Percentiles rank a stretch among this genome's conserved stretches.
phyloP scores from a whole-genome alignment of 116 monocot species.

The Phalaenopsis hybrid region DNA sequence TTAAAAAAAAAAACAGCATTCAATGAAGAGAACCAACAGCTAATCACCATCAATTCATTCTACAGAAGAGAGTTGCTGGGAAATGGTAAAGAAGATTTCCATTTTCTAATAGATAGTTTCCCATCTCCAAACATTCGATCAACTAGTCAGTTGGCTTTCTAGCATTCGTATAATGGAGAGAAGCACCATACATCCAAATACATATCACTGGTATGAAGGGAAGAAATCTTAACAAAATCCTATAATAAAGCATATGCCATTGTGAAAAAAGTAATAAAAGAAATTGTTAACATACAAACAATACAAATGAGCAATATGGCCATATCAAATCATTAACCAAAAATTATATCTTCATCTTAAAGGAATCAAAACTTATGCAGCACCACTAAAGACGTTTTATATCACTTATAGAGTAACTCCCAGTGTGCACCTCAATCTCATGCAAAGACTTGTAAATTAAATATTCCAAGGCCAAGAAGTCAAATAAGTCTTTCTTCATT shows the following conservation, averaged over 20 bases:
- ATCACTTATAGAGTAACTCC: neutral
- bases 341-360: neutral
- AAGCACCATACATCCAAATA: neutral
- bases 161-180: no score
- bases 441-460: neutral
- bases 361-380: neutral
- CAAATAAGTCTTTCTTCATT: neutral
- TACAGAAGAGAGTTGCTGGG: neutral
- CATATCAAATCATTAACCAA: neutral
- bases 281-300: neutral
- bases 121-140: neutral
- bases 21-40: neutral
- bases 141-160: neutral
- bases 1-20: neutral
- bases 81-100: neutral
- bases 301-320: neutral
- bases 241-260: neutral
- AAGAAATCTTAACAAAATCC: neutral
- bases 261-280: neutral
- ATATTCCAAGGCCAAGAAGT: neutral
- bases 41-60: neutral
- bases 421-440: neutral
- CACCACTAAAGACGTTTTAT: neutral
- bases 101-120: neutral
- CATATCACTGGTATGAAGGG: neutral